Conservation (phyloP, 1,139 yeast genomes). For the Kodamaea fungicola region DNA sequence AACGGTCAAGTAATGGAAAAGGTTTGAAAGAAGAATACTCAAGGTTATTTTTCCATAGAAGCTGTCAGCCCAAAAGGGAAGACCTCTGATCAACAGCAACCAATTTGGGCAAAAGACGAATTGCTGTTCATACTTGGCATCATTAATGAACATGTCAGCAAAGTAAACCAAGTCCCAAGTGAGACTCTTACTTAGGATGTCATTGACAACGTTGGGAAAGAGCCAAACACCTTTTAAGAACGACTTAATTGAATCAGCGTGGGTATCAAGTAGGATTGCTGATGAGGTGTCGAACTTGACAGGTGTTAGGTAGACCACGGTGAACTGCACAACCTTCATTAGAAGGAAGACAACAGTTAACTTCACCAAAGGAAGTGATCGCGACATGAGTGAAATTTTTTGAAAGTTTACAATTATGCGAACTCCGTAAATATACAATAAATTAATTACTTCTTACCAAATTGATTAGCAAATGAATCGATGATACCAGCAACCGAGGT, state of each 20-base stretch:
- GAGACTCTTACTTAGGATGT: slow-evolving; percentile 47
- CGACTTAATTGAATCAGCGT: slow-evolving; percentile 7
- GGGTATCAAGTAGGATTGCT: slow-evolving; percentile 18
- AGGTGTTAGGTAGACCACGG: slow-evolving; percentile 32
- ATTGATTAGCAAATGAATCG: slow-evolving; percentile 44
- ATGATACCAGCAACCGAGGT: slow-evolving; percentile 78
- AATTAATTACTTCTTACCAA: slow-evolving; percentile 39
- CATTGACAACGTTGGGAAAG: slow-evolving; percentile 3
- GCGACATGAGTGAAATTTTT: slow-evolving; percentile 1
- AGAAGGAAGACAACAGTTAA: slow-evolving; percentile 20
- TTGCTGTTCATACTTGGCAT: slow-evolving; percentile 72
- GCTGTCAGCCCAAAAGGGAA: slow-evolving; percentile 19
- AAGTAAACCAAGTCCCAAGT: slow-evolving; percentile 90
- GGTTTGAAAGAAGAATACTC: slow-evolving; percentile 48
- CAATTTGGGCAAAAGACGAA: slow-evolving; percentile 85
- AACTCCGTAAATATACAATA: neutral
- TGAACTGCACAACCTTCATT: slow-evolving; percentile 27
- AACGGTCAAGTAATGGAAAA: slow-evolving; percentile 49
- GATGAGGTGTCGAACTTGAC: slow-evolving; percentile 41
- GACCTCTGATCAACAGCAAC: slow-evolving; percentile 49
- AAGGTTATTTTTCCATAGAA: slow-evolving; percentile 44
- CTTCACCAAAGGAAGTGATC: slow-evolving; percentile 2
- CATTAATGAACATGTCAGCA: slow-evolving; percentile 50
- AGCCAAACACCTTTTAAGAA: slow-evolving; percentile 3
- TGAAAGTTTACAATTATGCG: neutral